A percentile compares a stretch with the other conserved stretches of the same genome.
Conservation (phyloP, 139 green algal species). For the Protoeuglena noctilucae region DNA sequence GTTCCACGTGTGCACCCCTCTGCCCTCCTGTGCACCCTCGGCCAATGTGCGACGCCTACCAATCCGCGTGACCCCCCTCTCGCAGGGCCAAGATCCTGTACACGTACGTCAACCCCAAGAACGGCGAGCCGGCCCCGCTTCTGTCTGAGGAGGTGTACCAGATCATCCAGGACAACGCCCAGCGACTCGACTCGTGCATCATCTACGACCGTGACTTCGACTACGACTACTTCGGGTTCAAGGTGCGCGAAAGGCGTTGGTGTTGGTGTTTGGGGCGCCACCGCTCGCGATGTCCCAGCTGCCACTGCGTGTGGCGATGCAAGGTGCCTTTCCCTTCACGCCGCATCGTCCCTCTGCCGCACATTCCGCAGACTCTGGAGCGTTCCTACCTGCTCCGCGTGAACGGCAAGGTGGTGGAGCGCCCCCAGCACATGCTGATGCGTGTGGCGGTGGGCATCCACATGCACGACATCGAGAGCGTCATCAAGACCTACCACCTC, state of each 20-base stretch:
- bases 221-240: slow-evolving; percentile 99
- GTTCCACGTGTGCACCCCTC: not conserved
- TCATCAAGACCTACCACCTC: slow-evolving; percentile 73
- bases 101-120: slow-evolving; percentile 78
- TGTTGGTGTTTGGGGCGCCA: no score
- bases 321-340: no score
- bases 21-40: not conserved
- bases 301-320: no score
- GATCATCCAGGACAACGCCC: slow-evolving; percentile 52
- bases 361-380: slow-evolving; percentile 74
- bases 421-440: slow-evolving; percentile 99
- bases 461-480: slow-evolving; percentile 54
- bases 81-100: slow-evolving; percentile 84
- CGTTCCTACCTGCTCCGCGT: slow-evolving; percentile 93
- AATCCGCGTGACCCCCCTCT: slow-evolving; percentile 1
- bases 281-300: no score
- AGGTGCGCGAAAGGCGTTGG: no score
- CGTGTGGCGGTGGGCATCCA: slow-evolving; percentile 89
- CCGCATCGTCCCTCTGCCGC: no score
- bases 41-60: slow-evolving; percentile 1
- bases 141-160: slow-evolving; percentile 79
- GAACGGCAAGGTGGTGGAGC: slow-evolving; percentile 89
- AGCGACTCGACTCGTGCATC: slow-evolving; percentile 83
- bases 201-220: slow-evolving; percentile 99
- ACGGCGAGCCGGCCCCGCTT: slow-evolving; percentile 59